Conservation (phyloP, 75 land plant species). For the Selaginella moellendorffii region DNA sequence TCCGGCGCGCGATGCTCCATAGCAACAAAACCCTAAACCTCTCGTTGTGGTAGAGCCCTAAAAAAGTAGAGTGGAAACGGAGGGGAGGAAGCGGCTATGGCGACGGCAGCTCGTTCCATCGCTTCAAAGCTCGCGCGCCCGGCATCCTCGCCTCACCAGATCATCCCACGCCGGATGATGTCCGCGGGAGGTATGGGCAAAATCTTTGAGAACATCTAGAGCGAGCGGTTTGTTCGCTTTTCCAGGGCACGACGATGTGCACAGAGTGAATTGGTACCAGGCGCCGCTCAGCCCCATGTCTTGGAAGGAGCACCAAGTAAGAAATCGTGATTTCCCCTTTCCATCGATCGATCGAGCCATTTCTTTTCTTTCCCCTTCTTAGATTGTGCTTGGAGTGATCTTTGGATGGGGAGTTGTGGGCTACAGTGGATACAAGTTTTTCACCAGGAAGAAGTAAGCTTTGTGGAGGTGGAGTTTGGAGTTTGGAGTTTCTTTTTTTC, state of each 20-base stretch:
- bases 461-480: too few species aligned
- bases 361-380: background rate
- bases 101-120: background rate
- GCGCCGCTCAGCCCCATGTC: background rate
- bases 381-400: background rate
- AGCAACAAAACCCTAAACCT: too few species aligned
- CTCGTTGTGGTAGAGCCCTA: too few species aligned
- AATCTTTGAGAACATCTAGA: background rate
- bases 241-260: constrained; percentile 1
- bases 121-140: background rate
- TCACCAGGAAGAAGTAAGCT: too few species aligned
- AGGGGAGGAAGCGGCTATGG: background rate
- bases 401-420: background rate
- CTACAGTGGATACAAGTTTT: background rate
- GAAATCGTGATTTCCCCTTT: background rate
- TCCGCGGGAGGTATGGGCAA: background rate
- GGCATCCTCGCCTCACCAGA: background rate
- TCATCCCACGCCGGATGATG: background rate
- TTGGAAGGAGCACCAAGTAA: constrained; percentile 1
- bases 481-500: too few species aligned
- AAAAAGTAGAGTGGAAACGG: too few species aligned
- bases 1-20: too few species aligned
- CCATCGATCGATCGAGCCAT: background rate
- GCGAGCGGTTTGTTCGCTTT: background rate
- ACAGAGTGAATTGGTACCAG: background rate